Percentiles rank a stretch among this genome's conserved stretches.
Conservation (phyloP, 2,329 filamentous ascomycete species). For the Hypoxylon sp. region DNA sequence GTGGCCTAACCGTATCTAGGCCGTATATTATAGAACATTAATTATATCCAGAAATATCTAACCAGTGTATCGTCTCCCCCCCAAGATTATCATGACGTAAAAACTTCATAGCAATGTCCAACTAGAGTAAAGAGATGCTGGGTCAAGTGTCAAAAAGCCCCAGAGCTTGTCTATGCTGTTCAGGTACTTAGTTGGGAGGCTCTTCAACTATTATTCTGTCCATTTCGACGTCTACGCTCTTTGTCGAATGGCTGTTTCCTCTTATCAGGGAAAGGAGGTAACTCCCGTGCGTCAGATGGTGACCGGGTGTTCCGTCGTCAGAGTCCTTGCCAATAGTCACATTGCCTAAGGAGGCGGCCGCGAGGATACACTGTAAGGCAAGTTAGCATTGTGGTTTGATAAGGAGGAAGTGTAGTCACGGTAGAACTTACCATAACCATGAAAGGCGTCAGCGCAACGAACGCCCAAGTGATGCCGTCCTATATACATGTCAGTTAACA, state of each 20-base stretch:
- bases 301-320: slow-evolving; percentile 8
- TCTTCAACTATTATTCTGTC: slow-evolving; percentile 13
- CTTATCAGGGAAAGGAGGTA: slow-evolving; percentile 32
- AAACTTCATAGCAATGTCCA: background rate
- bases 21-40: no score
- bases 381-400: slow-evolving; percentile 11
- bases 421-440: slow-evolving; percentile 58
- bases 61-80: no score
- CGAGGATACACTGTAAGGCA: slow-evolving; percentile 36
- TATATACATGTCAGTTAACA: slow-evolving; percentile 37
- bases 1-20: no score
- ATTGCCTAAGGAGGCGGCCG: slow-evolving; percentile 39
- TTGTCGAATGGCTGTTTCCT: background rate
- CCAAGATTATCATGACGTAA: no score
- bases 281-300: slow-evolving; percentile 32
- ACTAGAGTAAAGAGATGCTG: background rate
- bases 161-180: background rate
- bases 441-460: slow-evolving; percentile 72
- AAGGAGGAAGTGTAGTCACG: background rate
- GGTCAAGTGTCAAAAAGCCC: background rate
- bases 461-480: slow-evolving; percentile 74
- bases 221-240: slow-evolving; percentile 1
- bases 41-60: background rate
- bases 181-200: background rate
- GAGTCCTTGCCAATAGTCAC: slow-evolving; percentile 37